A percentile compares a stretch with the other conserved stretches of the same genome.
phyloP scores from a whole-genome alignment of 31 red algal genomes.

The Bonnemaisonia californica region DNA sequence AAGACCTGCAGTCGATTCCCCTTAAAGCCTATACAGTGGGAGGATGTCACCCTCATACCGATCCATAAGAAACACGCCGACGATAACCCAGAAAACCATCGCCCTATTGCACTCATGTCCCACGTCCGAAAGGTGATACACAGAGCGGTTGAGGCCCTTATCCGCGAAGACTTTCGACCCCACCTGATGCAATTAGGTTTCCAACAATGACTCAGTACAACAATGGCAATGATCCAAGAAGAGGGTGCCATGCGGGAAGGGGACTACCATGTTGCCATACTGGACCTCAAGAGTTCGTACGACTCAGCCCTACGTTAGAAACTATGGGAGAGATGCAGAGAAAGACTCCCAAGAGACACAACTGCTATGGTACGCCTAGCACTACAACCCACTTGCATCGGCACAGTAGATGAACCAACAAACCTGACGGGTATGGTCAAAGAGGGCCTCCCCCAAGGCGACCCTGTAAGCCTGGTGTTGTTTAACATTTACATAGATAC shows the following conservation, averaged over 20 bases:
- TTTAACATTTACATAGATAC: constrained; percentile 37
- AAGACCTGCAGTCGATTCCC: not conserved
- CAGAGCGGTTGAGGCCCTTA: not conserved
- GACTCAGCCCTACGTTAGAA: not conserved
- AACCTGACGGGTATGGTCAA: not conserved
- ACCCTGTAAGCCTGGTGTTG: not conserved
- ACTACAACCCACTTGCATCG: not conserved
- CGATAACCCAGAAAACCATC: not conserved
- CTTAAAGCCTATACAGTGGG: not conserved
- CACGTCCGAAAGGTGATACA: not conserved
- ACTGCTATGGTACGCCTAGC: not conserved
- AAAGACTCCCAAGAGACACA: not conserved
- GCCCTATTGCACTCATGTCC: not conserved
- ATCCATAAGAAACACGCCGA: not conserved
- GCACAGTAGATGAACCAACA: not conserved
- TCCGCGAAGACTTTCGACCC: not conserved
- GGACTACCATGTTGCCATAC: not conserved
- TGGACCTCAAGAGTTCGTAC: constrained; percentile 13
- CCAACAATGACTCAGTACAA: not conserved
- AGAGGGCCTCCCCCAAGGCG: constrained; percentile 25
- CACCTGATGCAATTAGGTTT: constrained; percentile 3
- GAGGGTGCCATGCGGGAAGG: not conserved
- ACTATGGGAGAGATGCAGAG: not conserved
- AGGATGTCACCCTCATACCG: not conserved
- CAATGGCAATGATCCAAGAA: not conserved